Evolutionary conservation across 139 green algal genomes (phyloP).

Genomic region (Marvania coccoides): DNA sequence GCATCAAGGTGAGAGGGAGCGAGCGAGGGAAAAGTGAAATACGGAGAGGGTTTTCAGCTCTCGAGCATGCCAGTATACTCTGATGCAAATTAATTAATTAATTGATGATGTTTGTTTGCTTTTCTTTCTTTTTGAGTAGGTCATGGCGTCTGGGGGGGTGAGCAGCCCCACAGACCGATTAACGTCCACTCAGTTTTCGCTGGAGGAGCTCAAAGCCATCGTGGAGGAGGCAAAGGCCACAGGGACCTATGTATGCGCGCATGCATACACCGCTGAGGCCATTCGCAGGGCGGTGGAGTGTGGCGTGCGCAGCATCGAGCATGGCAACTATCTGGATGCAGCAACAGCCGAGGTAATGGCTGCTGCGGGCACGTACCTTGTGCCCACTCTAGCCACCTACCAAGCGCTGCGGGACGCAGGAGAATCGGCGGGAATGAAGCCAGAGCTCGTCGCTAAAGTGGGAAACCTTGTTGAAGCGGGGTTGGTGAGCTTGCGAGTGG

Average conservation of each 20-base stretch:
- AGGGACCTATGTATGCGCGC: constrained; percentile 52
- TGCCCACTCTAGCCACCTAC: constrained; percentile 60
- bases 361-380: constrained; percentile 28
- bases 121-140: no score
- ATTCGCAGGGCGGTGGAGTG: constrained; percentile 44
- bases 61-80: no score
- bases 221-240: constrained; percentile 55
- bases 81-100: no score
- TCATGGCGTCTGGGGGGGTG: constrained; percentile 59
- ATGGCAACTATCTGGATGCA: constrained; percentile 58
- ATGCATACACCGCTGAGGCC: constrained; percentile 53
- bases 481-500: constrained; percentile 23
- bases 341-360: constrained; percentile 29
- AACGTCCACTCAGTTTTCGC: constrained; percentile 48
- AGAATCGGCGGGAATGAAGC: constrained; percentile 35
- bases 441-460: constrained; percentile 50
- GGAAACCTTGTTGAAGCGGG: constrained; percentile 36
- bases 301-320: constrained; percentile 55
- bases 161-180: constrained; percentile 52
- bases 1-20: constrained; percentile 70
- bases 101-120: no score
- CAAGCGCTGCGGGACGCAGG: constrained; percentile 28
- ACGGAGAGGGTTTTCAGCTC: no score
- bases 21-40: no score
- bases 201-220: constrained; percentile 48